phyloP scores from a whole-genome alignment of 2,329 filamentous ascomycete genomes.

The Talaromyces amestolkiae region DNA sequence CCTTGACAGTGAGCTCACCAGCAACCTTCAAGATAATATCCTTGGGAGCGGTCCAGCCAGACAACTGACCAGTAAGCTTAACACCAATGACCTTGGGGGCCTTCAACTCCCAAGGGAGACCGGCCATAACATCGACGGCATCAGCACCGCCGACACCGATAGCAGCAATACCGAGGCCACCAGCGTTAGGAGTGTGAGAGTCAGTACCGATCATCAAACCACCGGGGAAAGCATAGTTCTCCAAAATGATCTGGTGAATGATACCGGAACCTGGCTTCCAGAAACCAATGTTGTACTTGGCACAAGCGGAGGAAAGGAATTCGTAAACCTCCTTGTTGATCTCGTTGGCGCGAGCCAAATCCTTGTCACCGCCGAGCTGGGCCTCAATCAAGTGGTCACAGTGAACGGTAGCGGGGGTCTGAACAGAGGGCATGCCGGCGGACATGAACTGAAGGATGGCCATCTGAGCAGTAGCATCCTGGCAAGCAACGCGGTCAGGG shows the following conservation, averaged over 20 bases:
- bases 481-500: slow-evolving; percentile 96
- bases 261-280: slow-evolving; percentile 98
- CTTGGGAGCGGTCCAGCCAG: slow-evolving; percentile 91
- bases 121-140: slow-evolving; percentile 97
- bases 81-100: slow-evolving; percentile 96
- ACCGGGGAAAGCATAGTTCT: slow-evolving; percentile 99
- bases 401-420: slow-evolving; percentile 93
- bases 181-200: slow-evolving; percentile 95
- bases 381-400: slow-evolving; percentile 99
- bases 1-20: slow-evolving; percentile 95
- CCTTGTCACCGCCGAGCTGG: slow-evolving; percentile 87
- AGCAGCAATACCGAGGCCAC: slow-evolving; percentile 90
- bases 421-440: slow-evolving; percentile 90
- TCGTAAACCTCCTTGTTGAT: slow-evolving; percentile 99
- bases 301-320: slow-evolving; percentile 88
- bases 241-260: slow-evolving; percentile 96
- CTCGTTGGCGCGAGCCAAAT: slow-evolving; percentile 82
- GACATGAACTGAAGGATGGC: slow-evolving; percentile 99
- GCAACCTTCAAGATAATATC: slow-evolving; percentile 98
- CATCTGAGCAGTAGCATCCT: slow-evolving; percentile 99
- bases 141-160: slow-evolving; percentile 98
- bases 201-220: slow-evolving; percentile 97
- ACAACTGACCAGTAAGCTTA: slow-evolving; percentile 83
- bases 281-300: slow-evolving; percentile 99
- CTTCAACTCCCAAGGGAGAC: slow-evolving; percentile 96